phyloP scores from a whole-genome alignment of 345 rosid genomes.

The Limnanthes douglasii region DNA sequence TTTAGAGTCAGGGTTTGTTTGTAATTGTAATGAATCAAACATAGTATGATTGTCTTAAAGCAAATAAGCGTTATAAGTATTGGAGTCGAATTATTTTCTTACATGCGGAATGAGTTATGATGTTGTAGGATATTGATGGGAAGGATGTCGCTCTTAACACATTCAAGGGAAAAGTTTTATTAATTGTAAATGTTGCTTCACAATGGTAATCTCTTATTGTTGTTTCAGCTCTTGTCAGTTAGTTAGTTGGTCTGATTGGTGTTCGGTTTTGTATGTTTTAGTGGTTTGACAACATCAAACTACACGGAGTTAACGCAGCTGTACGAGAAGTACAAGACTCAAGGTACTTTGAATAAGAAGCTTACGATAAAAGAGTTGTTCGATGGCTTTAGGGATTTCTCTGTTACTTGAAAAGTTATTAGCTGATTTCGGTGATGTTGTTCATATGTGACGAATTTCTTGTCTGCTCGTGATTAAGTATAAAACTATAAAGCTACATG shows the following conservation, averaged over 20 bases:
- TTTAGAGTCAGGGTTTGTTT: not conserved
- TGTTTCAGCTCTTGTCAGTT: conserved; percentile 1
- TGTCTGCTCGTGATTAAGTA: not conserved
- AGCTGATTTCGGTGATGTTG: not conserved
- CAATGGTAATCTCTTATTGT: conserved; percentile 36
- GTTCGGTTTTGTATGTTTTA: conserved; percentile 15
- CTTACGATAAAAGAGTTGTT: not conserved
- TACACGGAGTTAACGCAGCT: conserved; percentile 76
- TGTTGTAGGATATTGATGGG: conserved; percentile 70
- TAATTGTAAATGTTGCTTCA: conserved; percentile 95
- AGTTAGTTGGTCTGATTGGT: not conserved
- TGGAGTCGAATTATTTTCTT: no score
- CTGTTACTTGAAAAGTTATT: not conserved
- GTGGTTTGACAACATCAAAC: conserved; percentile 80
- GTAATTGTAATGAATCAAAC: not conserved
- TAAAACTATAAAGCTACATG: not conserved
- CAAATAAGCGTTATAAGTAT: no score
- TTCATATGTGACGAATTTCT: no score
- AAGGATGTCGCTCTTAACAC: conserved; percentile 62
- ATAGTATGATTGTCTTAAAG: not conserved
- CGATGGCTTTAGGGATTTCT: not conserved
- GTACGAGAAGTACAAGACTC: conserved; percentile 76
- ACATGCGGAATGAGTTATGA: not conserved
- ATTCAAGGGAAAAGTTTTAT: conserved; percentile 72
- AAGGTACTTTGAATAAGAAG: conserved; percentile 28